Evolutionary conservation across 108 stramenopile species (phyloP).

Genomic region (Heterococcus sp.): DNA sequence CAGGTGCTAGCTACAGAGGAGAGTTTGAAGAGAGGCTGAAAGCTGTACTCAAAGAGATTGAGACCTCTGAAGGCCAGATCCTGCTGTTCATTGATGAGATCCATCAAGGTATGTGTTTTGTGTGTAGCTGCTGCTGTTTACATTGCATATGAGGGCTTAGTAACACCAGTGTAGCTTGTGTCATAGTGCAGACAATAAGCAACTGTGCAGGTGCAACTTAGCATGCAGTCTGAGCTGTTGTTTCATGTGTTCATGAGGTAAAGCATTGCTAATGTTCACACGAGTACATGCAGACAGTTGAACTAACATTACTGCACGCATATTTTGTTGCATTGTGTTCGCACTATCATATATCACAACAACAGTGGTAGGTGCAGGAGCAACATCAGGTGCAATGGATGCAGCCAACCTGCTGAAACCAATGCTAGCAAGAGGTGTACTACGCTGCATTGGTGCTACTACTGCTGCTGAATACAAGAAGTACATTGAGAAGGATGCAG

Average conservation of each 20-base stretch:
- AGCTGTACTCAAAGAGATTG: slow-evolving; percentile 85
- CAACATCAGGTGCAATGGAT: slow-evolving; percentile 78
- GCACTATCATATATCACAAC: no score
- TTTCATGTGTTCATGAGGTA: no score
- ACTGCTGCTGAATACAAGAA: slow-evolving; percentile 83
- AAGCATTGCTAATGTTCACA: no score
- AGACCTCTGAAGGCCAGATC: slow-evolving; percentile 70
- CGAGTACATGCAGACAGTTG: no score
- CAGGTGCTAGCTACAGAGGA: slow-evolving; percentile 89
- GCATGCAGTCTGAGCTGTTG: no score
- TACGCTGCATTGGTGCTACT: slow-evolving; percentile 90
- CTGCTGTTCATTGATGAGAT: slow-evolving; percentile 95
- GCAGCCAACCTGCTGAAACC: slow-evolving; percentile 90
- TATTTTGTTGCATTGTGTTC: no score
- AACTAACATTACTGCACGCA: no score
- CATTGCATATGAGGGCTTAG: no score
- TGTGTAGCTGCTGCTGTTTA: no score
- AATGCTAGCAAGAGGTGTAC: slow-evolving; percentile 83
- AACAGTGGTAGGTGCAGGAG: slow-evolving; percentile 93
- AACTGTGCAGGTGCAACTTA: no score
- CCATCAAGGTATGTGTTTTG: slow-evolving; percentile 61
- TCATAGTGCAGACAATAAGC: no score
- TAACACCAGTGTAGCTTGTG: no score
- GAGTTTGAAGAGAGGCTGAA: slow-evolving; percentile 92
- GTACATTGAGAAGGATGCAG: slow-evolving; percentile 88